Evolutionary conservation across 2,329 filamentous ascomycete genomes (phyloP).

Genomic region (Exserohilum rostratum): DNA sequence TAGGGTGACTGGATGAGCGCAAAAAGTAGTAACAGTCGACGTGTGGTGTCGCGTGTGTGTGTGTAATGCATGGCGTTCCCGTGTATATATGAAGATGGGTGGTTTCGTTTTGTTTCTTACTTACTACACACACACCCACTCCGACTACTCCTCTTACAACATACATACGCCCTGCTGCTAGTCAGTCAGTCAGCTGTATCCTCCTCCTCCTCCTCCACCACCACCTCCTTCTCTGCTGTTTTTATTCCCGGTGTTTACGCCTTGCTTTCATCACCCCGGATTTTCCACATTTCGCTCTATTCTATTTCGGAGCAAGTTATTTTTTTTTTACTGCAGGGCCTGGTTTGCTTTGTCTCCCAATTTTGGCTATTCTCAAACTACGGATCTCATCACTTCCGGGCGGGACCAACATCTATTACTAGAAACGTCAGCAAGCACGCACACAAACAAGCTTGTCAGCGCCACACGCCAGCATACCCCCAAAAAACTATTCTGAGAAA

Average conservation of each 20-base stretch:
- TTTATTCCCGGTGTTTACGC: background rate
- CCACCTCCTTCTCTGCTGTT: no score
- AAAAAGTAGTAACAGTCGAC: background rate
- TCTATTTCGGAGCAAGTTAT: no score
- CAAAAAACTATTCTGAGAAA: conserved; percentile 15
- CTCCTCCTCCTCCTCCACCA: no score
- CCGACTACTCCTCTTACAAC: background rate
- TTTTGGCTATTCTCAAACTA: no score
- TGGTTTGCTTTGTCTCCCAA: no score
- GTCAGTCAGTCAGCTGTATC: no score
- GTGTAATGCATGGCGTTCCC: background rate
- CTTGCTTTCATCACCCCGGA: background rate
- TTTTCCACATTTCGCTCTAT: no score
- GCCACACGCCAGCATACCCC: background rate
- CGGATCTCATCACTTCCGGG: background rate
- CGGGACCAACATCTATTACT: background rate
- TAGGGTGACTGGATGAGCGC: no score
- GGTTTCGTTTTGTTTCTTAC: conserved; percentile 1
- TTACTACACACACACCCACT: background rate
- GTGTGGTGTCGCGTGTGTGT: conserved; percentile 5
- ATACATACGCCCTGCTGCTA: background rate
- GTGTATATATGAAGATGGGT: conserved; percentile 15
- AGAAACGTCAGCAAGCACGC: background rate
- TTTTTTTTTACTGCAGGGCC: no score
- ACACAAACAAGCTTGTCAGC: no score